Base-by-base conservation (phyloP, 78 protist species). In the Thecamonas trahens region DNA sequence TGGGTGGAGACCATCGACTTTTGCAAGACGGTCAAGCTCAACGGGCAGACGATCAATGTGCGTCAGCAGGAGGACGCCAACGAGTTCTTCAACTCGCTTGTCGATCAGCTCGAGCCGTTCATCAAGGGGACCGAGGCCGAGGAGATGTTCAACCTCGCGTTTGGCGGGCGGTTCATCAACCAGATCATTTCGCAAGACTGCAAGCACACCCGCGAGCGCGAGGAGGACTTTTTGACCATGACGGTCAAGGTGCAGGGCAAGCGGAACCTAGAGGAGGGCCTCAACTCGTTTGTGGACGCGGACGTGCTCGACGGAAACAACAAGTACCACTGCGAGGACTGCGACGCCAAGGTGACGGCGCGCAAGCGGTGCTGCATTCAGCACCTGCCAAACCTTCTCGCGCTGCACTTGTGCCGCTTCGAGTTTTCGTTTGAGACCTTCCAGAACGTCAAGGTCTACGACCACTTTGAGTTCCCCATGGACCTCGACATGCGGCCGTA, bases 231-330 rank as follows among this genome's bases (percentile, higher is more conserved):
- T n/a, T n/a, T n/a, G n/a, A n/a, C n/a, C n/a, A n/a, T n/a, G n/a
- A n/a, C n/a, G n/a, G n/a, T n/a, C 38, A 93, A 87, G 24, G 83
- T 92, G 14, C 80, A 81, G 53, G 70, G 74, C 61, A 83, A 91
- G 52, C 40, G 60, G 58, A 75, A 57, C n/a, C 24, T 91, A 9
- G 26, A 35, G 6, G 88, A 85, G 55, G 61, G 86, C n/a, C 76
- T 90, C 24, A 67, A 67, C 31, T 17, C 53, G 8, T 87, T 84
- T 24, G 42, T 83, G 18, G 67, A 77, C 39, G 96, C 89, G 42
- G 96, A 92, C 55, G 61, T 57, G 62, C 83, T 94, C 3, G 93
- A 76, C 39, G 97, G 95, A 7, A 94, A 92, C 80, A 92, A 94
- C 74, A 69, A 79, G 61, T 94, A 85, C 73, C 35, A 49, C 38